phyloP scores from a whole-genome alignment of 306 rosid species.

The Purshia tridentata region DNA sequence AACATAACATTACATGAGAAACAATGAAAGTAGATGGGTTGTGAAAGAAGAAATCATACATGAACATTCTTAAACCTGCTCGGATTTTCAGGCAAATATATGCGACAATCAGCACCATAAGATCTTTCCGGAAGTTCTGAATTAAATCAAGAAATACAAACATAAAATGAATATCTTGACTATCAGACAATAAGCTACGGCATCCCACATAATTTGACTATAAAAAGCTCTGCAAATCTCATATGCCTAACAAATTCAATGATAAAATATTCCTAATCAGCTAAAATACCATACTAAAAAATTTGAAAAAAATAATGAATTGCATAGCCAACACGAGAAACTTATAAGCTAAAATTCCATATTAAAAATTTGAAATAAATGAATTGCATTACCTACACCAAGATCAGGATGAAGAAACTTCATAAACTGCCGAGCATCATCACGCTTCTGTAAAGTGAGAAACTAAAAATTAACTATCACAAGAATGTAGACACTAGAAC shows the following conservation, averaged over 20 bases:
- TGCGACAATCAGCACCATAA: conserved; percentile 94
- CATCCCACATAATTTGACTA: not conserved
- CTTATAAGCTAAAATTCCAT: conserved; percentile 14
- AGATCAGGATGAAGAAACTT: conserved; percentile 98
- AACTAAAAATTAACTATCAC: conserved; percentile 22
- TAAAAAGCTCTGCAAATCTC: conserved; percentile 1
- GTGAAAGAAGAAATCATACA: conserved; percentile 81
- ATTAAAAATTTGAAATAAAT: not conserved
- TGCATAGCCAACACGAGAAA: conserved; percentile 77
- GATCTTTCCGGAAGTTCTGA: conserved; percentile 98
- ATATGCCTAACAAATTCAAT: conserved; percentile 6
- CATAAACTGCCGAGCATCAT: conserved; percentile 96
- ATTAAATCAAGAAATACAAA: conserved; percentile 24
- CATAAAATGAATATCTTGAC: conserved; percentile 20
- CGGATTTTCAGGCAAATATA: conserved; percentile 87
- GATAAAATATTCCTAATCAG: conserved; percentile 16
- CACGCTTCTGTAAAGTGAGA: conserved; percentile 68
- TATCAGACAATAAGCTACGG: not conserved
- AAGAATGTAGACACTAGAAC: not conserved
- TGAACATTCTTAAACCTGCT: conserved; percentile 99
- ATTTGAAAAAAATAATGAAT: conserved; percentile 15
- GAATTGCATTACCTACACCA: conserved; percentile 72
- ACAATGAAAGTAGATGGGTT: conserved; percentile 29
- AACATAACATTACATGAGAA: not conserved
- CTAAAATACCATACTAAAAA: conserved; percentile 20